Evolutionary conservation across 2,329 filamentous ascomycete species (phyloP).

Genomic region (Aspergillus alliaceus): DNA sequence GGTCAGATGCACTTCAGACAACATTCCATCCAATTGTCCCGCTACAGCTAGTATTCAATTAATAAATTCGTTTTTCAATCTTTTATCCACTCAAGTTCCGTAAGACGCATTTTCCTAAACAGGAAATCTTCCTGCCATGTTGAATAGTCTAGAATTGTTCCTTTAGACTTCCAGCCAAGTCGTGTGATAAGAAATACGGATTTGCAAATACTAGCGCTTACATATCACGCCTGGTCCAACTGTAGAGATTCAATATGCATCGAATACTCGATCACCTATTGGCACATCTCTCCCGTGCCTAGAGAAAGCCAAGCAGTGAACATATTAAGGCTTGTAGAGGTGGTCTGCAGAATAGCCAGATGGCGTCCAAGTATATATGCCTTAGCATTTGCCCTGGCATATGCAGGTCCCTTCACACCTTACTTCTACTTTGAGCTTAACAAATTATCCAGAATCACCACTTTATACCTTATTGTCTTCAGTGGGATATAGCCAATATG

Average conservation of each 20-base stretch:
- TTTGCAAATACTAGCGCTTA: not conserved
- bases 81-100: too few species aligned
- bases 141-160: not conserved
- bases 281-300: not conserved
- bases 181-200: not conserved
- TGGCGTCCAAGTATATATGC: not conserved
- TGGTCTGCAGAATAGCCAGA: not conserved
- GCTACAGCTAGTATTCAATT: too few species aligned
- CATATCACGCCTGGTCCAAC: not conserved
- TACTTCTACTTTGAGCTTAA: not conserved
- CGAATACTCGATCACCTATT: not conserved
- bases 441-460: too few species aligned
- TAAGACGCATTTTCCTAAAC: not conserved
- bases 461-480: too few species aligned
- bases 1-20: too few species aligned
- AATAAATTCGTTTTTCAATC: too few species aligned
- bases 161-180: not conserved
- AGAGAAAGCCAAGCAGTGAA: not conserved
- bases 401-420: not conserved
- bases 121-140: too few species aligned
- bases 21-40: too few species aligned
- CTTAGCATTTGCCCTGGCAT: not conserved
- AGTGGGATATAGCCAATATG: too few species aligned
- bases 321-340: not conserved
- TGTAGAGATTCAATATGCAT: not conserved